Evolutionary conservation across 2,329 filamentous ascomycete genomes (phyloP).

Genomic region (Cytospora schulzeri): DNA sequence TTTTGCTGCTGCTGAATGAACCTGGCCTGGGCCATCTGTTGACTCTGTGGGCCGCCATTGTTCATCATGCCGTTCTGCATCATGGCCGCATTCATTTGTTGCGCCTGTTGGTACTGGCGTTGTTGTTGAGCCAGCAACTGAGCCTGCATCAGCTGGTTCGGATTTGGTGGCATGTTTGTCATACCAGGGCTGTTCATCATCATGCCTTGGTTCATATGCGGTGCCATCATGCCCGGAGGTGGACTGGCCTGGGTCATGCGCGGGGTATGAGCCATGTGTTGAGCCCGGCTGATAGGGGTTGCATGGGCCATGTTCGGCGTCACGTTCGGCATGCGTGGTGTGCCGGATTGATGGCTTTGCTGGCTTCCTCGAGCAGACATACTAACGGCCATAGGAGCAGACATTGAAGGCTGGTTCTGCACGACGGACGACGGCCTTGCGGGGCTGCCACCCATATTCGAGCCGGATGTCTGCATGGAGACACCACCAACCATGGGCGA

Average conservation of each 20-base stretch:
- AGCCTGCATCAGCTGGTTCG: conserved; percentile 43
- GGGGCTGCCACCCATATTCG: conserved; percentile 70
- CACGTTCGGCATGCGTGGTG: conserved; percentile 61
- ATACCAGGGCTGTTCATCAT: conserved; percentile 54
- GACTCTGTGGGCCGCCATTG: conserved; percentile 42
- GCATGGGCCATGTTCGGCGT: conserved; percentile 64
- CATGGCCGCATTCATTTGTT: conserved; percentile 39
- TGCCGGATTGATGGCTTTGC: conserved; percentile 66
- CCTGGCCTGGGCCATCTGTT: conserved; percentile 39
- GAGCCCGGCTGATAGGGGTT: conserved; percentile 58
- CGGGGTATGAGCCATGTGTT: conserved; percentile 55
- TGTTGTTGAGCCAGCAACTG: conserved; percentile 47
- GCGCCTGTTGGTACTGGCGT: conserved; percentile 48
- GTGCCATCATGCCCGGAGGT: conserved; percentile 60
- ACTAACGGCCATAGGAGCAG: conserved; percentile 60
- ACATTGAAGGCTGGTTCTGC: conserved; percentile 59
- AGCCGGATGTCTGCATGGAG: conserved; percentile 66
- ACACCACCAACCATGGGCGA: conserved; percentile 65
- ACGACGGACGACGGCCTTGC: conserved; percentile 67
- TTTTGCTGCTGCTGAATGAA: conserved; percentile 42
- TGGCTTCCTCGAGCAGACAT: conserved; percentile 68
- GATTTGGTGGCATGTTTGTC: conserved; percentile 43
- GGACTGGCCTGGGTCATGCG: conserved; percentile 66
- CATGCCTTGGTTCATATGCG: conserved; percentile 56
- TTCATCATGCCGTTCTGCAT: conserved; percentile 45